Evolutionary conservation across 768 basidiomycete species (phyloP), one percentile per base, ranked within the genome.

Genomic region (Vararia minispora): DNA sequence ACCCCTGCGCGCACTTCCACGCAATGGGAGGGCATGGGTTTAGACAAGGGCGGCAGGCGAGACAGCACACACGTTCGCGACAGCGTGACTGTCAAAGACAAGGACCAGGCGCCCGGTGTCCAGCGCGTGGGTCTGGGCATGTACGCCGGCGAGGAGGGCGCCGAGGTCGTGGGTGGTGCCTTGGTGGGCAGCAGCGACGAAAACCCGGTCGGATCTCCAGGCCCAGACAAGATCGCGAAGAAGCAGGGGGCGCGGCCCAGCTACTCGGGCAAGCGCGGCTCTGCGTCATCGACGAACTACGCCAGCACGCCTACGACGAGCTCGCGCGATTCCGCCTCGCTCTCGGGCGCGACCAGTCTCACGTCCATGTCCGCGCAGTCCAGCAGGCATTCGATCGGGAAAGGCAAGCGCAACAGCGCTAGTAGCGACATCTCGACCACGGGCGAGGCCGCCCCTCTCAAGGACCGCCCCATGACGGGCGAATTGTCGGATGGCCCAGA

Each of bases 281-380:
- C 89, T 17, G 79, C 86, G 8, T 91, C 89, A 5, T 94, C 89
- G 3, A 83, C 89, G 16, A 90, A 74, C 28, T 81, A 88, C 59
- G 72, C 83, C 13, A 78, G 78, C 57, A 89, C 78, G 17, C 81
- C 76, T 29, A 74, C 70, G 12, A 59, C 58, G n/a, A 84, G 81
- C 51, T 91, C 88, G 37, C 72, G 86, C 42, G 89, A 94, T 61
- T 92, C 88, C 4, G 80, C 81, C 14, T 83, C 81, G 1, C 71
- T 86, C 59, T 87, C 86, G 29, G 71, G 73, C 9, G 72, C 75
- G 17, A 86, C 89, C 5, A 86, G 79, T 52, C 68, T 71, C 36
- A 87, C 86, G 2, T 89, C 86, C 1, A 65, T 79, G 28, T 83
- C 86, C 14, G 79, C 65, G 11, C 61, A 71, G 17, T 83, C 85